Base-by-base conservation (phyloP, 2,329 filamentous ascomycete genomes). In the Alternaria postmessia region DNA sequence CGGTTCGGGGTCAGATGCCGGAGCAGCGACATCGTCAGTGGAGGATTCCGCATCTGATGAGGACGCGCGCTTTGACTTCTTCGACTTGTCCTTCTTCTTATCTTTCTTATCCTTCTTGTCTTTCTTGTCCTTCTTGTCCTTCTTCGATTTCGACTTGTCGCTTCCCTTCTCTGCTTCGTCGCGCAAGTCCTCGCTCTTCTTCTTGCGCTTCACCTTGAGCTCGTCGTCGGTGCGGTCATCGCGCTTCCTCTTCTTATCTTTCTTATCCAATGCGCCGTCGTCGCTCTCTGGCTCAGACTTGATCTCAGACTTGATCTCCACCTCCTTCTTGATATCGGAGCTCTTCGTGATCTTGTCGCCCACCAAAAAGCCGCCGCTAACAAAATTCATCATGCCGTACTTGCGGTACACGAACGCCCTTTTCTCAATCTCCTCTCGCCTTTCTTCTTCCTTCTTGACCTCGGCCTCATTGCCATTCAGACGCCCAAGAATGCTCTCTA, bases 391-490 rank as follows among this genome's bases (percentile, higher is more conserved):
- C 9, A 86, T 84, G 1, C 93, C 93, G 81, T 89, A 94, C 78
- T 89, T 92, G 71, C 87, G 85, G 68, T 90, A 88, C 55, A 92
- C 86, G 75, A 93, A 96, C 46, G 89, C 82, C 63, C 88, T 88
- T 71, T 92, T 85, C 81, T 91, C 91, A 42, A 91, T 80, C 70
- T 92, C 88, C 57, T 91, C 86, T 67, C 89, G 84, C 47, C 85
- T 85, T 71, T 87, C 85, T 75, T 89, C 86, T 70, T 95, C 90
- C 71, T 88, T 86, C 77, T 90, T 86, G 36, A 95, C 81, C 49
- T 88, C 86, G n/a, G 82, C 87, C 49, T 94, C 89, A 78, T 93
- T 95, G 51, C 94, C 95, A 78, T 99, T 99, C 58, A 99, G 81
- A 54, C 95, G 85, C 22, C 94, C 94, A 20, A 99, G 82, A 5